Evolutionary conservation across 192 early-diverging fungal genomes (phyloP).

Genomic region (Funneliformis geosporum): DNA sequence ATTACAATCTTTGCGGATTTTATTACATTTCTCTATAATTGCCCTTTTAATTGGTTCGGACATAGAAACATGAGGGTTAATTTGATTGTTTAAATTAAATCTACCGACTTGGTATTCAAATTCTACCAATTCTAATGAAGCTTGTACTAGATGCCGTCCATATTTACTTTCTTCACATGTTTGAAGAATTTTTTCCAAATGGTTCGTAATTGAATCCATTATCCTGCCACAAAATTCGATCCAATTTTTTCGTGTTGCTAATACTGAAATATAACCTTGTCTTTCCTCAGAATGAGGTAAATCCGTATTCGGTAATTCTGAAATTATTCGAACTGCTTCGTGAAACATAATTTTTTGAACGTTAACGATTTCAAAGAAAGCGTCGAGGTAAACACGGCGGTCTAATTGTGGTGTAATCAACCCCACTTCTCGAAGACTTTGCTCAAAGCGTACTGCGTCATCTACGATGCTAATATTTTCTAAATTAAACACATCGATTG

Average conservation of each 20-base stretch:
- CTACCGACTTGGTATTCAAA: neutral
- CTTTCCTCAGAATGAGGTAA: neutral
- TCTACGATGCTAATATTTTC: neutral
- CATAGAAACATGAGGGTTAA: neutral
- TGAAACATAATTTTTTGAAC: slow-evolving; percentile 21
- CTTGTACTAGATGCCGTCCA: neutral
- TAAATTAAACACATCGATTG: neutral
- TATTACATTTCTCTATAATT: neutral
- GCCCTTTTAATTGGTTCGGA: neutral
- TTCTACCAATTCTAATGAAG: slow-evolving; percentile 1
- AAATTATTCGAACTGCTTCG: slow-evolving; percentile 10
- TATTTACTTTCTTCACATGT: slow-evolving; percentile 2
- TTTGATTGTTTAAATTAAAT: slow-evolving; percentile 1
- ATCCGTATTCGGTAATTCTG: neutral
- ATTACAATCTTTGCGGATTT: neutral
- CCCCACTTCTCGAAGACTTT: neutral
- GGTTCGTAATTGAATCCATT: neutral
- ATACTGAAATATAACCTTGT: neutral
- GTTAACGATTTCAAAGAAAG: slow-evolving; percentile 23
- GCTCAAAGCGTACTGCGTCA: neutral
- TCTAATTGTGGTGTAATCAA: neutral
- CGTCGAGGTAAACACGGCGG: slow-evolving; percentile 15
- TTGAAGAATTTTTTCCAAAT: slow-evolving; percentile 8
- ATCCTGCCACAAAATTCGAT: neutral
- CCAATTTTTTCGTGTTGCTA: slow-evolving; percentile 11